Evolutionary conservation across 139 green algal genomes (phyloP).

Genomic region (Chlamydomonas sp.): DNA sequence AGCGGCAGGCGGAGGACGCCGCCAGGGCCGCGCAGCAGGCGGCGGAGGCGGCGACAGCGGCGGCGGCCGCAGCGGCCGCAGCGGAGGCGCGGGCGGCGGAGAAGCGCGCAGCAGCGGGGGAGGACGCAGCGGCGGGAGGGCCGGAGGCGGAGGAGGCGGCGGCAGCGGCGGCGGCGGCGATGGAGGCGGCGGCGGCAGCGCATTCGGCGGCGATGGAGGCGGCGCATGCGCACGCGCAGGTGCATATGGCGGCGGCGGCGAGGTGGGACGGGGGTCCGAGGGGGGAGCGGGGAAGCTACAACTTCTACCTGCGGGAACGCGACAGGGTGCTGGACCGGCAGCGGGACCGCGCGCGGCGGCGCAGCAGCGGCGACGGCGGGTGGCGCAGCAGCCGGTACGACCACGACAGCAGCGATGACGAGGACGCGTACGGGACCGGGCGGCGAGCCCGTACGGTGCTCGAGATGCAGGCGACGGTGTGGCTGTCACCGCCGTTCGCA

Average conservation of each 20-base stretch:
- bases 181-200: no score
- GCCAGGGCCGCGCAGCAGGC: no score
- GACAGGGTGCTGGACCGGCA: background rate
- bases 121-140: background rate
- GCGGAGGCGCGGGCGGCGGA: background rate
- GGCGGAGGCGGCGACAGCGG: no score
- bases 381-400: background rate
- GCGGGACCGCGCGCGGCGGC: background rate
- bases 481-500: slow-evolving; percentile 15
- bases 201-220: no score
- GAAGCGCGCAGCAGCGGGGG: background rate
- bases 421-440: background rate
- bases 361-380: background rate
- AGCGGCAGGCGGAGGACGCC: no score
- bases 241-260: no score
- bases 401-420: background rate
- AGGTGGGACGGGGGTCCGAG: no score
- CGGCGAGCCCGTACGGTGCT: background rate
- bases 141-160: background rate
- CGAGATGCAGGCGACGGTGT: slow-evolving; percentile 6
- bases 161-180: no score
- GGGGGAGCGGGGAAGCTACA: background rate
- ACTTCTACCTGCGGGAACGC: slow-evolving; percentile 24
- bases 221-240: background rate
- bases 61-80: background rate